Conservation (phyloP, 495 filamentous ascomycete genomes). For the Halenospora varia region DNA sequence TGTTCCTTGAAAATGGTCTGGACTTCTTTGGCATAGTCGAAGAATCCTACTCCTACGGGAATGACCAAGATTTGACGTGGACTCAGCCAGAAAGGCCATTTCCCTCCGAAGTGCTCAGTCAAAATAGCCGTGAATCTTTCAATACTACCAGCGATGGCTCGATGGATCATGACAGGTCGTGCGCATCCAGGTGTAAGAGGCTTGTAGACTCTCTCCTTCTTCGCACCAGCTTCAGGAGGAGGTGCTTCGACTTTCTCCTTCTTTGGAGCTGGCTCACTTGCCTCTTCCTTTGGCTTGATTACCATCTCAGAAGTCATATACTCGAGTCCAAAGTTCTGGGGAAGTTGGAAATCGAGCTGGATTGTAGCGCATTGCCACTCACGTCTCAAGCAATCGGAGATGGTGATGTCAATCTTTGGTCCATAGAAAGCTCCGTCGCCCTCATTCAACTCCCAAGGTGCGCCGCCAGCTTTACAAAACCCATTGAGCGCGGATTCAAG, state of each 20-base stretch:
- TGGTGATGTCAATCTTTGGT: conserved; percentile 87
- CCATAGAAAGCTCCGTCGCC: conserved; percentile 98
- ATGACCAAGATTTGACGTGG: conserved; percentile 90
- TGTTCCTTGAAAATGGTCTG: conserved; percentile 45
- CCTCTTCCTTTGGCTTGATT: conserved; percentile 36
- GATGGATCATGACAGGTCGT: conserved; percentile 94
- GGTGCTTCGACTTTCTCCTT: conserved; percentile 22
- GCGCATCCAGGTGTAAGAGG: conserved; percentile 66
- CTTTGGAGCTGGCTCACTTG: conserved; percentile 29
- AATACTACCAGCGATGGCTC: conserved; percentile 88
- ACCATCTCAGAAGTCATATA: conserved; percentile 66
- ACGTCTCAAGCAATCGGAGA: conserved; percentile 71
- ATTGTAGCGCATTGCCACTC: conserved; percentile 94
- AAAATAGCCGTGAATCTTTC: conserved; percentile 94
- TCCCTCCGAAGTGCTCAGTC: conserved; percentile 91
- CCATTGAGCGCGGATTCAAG: conserved; percentile 72
- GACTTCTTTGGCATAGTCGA: conserved; percentile 85
- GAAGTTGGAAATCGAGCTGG: conserved; percentile 93
- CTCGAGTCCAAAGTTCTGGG: conserved; percentile 77
- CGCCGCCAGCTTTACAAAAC: conserved; percentile 59
- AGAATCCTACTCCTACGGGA: conserved; percentile 79
- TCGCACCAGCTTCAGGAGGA: conserved; percentile 2
- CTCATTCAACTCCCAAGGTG: conserved; percentile 82
- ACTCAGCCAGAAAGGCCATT: conserved; percentile 98
- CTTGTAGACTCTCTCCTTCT: conserved; percentile 37